phyloP scores from a whole-genome alignment of 1,284 basidiomycete species.

The Meira nashicola region DNA sequence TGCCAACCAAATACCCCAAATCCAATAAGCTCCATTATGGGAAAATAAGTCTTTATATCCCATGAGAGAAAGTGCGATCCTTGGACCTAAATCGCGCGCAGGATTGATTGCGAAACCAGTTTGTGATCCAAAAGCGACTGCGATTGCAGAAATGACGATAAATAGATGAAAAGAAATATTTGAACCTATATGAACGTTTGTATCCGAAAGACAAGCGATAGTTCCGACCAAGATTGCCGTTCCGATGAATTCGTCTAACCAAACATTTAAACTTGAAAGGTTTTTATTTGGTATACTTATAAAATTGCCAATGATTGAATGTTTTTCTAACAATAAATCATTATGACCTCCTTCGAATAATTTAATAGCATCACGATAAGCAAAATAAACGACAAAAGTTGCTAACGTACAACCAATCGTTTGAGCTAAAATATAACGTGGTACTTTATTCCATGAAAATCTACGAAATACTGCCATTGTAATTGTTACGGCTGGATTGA shows the following conservation, averaged over 20 bases:
- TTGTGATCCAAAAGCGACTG: constrained; percentile 60
- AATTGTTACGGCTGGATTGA: constrained; percentile 58
- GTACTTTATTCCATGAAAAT: constrained; percentile 55
- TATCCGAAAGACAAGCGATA: constrained; percentile 52
- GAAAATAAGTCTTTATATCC: constrained; percentile 60
- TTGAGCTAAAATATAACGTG: constrained; percentile 67
- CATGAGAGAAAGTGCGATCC: constrained; percentile 55
- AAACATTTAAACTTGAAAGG: constrained; percentile 60
- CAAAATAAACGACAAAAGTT: constrained; percentile 66
- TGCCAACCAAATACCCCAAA: constrained; percentile 63
- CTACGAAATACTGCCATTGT: constrained; percentile 4
- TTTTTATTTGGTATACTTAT: constrained; percentile 50
- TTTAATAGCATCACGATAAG: constrained; percentile 61
- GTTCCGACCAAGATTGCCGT: constrained; percentile 33
- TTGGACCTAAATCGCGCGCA: not conserved
- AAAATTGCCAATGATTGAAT: constrained; percentile 12
- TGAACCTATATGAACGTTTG: constrained; percentile 56
- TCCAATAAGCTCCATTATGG: constrained; percentile 66
- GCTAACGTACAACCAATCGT: constrained; percentile 67
- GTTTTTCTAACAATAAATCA: not conserved
- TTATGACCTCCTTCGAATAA: not conserved
- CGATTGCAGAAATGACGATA: constrained; percentile 59
- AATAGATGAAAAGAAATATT: constrained; percentile 61
- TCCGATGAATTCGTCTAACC: constrained; percentile 37
- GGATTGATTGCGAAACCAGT: constrained; percentile 65